Conservation (phyloP, 495 filamentous ascomycete species). For the Aspergillus homomorphus region DNA sequence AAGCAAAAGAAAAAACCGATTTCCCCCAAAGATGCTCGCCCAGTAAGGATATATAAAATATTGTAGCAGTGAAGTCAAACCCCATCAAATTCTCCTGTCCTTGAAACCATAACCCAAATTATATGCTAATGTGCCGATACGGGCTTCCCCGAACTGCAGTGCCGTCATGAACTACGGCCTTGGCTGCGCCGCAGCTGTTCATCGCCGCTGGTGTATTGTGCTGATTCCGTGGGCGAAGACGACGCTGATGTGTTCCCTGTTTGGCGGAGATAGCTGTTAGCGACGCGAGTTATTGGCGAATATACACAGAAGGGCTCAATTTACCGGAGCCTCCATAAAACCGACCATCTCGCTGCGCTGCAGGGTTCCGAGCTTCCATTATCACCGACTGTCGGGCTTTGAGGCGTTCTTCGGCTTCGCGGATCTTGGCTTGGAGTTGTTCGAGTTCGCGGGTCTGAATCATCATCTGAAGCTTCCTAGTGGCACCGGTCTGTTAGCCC, state of each 20-base stretch:
- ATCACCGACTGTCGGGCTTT: conserved; percentile 44
- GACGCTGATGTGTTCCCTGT: conserved; percentile 18
- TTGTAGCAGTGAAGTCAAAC: conserved; percentile 14
- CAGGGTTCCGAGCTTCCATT: conserved; percentile 6
- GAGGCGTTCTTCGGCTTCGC: conserved; percentile 79
- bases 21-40: conserved; percentile 20
- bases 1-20: conserved; percentile 17
- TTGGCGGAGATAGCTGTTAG: conserved; percentile 7
- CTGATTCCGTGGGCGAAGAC: conserved; percentile 23
- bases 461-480: conserved; percentile 65
- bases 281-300: neutral
- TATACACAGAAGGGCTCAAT: neutral
- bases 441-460: conserved; percentile 78
- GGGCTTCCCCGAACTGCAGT: conserved; percentile 2
- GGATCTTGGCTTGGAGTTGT: conserved; percentile 76
- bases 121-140: conserved; percentile 17
- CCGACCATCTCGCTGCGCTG: conserved; percentile 14
- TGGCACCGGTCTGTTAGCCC: neutral
- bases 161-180: conserved; percentile 20
- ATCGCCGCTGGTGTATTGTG: conserved; percentile 26
- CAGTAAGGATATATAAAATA: conserved; percentile 14
- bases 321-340: conserved; percentile 24
- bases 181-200: conserved; percentile 17
- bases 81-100: conserved; percentile 11
- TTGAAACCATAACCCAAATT: conserved; percentile 16